Evolutionary conservation across 495 filamentous ascomycete species (phyloP).

Genomic region (Hypoxylon perforatum): DNA sequence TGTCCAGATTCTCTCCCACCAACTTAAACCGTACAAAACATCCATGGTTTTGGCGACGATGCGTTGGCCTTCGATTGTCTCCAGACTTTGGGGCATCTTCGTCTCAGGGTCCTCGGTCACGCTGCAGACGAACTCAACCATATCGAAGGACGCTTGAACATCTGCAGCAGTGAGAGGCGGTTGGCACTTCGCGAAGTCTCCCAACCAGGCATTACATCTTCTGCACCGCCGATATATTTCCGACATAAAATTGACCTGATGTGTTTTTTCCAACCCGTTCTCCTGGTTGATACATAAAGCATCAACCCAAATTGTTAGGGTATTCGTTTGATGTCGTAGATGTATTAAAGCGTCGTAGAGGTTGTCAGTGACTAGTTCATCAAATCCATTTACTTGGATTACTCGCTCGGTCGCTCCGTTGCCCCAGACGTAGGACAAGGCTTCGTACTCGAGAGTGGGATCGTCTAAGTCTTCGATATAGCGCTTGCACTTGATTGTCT

Average conservation of each 20-base stretch:
- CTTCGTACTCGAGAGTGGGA: constrained; percentile 6
- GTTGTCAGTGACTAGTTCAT: not conserved
- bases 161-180: not conserved
- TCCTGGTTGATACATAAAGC: constrained; percentile 34
- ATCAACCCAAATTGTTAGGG: constrained; percentile 15
- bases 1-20: not conserved
- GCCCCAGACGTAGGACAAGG: constrained; percentile 15
- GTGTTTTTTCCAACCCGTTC: constrained; percentile 21
- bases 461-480: not conserved
- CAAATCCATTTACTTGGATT: constrained; percentile 1
- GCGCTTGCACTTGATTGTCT: not conserved
- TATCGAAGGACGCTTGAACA: not conserved
- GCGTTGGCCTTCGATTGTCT: not conserved
- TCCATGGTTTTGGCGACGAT: not conserved
- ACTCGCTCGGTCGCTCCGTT: not conserved
- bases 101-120: not conserved
- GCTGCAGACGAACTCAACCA: not conserved
- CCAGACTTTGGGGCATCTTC: not conserved
- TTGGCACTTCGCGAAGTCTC: not conserved
- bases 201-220: not conserved
- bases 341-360: not conserved
- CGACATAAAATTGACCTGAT: constrained; percentile 22
- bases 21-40: not conserved
- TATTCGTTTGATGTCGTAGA: not conserved
- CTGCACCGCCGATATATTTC: constrained; percentile 15